These are phyloP conservation scores for Earliella scabrosa DNA, from an alignment of 1,284 basidiomycete species.

Conservation along the genomic window DNA sequence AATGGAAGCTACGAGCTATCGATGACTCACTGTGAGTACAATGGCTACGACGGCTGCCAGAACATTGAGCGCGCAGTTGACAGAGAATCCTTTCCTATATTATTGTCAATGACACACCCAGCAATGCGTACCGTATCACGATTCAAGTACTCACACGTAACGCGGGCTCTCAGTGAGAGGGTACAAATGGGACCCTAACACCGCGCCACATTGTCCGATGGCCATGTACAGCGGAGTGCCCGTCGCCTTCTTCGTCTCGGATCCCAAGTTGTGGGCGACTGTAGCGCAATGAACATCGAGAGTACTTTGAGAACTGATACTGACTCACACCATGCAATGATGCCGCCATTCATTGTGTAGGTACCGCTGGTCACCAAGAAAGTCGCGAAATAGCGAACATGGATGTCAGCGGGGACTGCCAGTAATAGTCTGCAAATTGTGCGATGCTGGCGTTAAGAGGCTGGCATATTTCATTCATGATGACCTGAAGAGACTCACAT, in stretches of 20 bases:
- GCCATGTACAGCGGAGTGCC: constrained; percentile 78
- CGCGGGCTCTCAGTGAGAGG: constrained; percentile 64
- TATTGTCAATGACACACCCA: neutral
- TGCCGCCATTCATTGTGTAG: constrained; percentile 70
- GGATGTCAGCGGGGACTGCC: constrained; percentile 46
- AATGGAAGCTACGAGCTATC: neutral
- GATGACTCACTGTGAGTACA: constrained; percentile 52
- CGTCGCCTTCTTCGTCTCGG: constrained; percentile 77
- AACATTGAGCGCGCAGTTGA: constrained; percentile 60
- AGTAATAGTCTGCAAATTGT: constrained; percentile 51
- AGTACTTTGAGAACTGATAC: neutral
- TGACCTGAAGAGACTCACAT: too few species aligned
- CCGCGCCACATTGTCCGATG: constrained; percentile 74
- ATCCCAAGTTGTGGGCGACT: constrained; percentile 77
- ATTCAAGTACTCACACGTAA: constrained; percentile 51
- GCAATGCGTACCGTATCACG: neutral
- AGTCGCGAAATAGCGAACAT: constrained; percentile 68
- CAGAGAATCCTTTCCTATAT: constrained; percentile 66
- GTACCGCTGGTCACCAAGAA: constrained; percentile 75
- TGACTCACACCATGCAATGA: constrained; percentile 74
- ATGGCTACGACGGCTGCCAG: constrained; percentile 56
- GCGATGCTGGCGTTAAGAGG: too few species aligned
- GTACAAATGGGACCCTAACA: constrained; percentile 74
- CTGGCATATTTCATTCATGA: too few species aligned
- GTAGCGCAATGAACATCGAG: constrained; percentile 28